Percentiles rank a stretch among this genome's conserved stretches.
These are phyloP conservation scores for Phenoliferia sp. DNA, from an alignment of 1,284 basidiomycete genomes.

Conservation along the genomic window DNA sequence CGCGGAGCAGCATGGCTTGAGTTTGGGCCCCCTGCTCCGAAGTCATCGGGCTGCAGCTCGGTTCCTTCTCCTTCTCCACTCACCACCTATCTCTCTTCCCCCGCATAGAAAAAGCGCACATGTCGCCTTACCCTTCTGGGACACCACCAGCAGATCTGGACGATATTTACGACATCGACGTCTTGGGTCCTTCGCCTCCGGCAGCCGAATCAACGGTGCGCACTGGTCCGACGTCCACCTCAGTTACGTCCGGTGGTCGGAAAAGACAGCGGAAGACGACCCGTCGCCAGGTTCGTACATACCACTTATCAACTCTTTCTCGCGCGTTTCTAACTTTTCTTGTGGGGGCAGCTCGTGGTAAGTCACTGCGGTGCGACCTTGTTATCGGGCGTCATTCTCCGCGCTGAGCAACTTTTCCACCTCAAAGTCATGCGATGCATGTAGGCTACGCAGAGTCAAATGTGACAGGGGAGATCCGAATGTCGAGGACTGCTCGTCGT, in stretches of 20 bases:
- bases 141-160: background rate
- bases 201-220: background rate
- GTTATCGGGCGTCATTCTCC: background rate
- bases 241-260: background rate
- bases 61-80: background rate
- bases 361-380: background rate
- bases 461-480: background rate
- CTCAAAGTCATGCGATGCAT: background rate
- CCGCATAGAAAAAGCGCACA: background rate
- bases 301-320: background rate
- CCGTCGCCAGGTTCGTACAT: background rate
- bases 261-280: background rate
- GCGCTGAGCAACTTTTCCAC: background rate
- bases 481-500: background rate
- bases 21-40: background rate
- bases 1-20: background rate
- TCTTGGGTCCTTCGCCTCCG: background rate
- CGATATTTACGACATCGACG: background rate
- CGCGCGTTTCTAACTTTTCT: background rate
- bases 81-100: background rate
- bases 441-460: background rate
- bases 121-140: background rate
- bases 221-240: background rate
- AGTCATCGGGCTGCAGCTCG: background rate
- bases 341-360: background rate